Percentiles rank a stretch among this genome's conserved stretches.
Conservation (phyloP, 2,329 filamentous ascomycete species). For the Colletotrichum eleusines region DNA sequence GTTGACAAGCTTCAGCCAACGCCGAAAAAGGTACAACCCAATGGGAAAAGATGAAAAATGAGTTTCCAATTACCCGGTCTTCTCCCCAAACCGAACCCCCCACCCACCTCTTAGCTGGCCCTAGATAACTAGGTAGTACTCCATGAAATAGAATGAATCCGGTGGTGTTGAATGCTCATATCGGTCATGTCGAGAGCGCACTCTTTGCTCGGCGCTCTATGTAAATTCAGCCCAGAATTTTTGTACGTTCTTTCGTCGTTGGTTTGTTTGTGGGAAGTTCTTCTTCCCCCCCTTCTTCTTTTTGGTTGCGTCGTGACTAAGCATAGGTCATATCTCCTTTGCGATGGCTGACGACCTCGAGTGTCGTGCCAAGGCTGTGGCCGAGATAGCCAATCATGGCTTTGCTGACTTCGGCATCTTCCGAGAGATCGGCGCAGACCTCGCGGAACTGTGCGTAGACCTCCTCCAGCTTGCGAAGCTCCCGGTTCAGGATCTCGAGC, state of each 20-base stretch:
- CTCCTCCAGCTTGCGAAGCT: slow-evolving; percentile 61
- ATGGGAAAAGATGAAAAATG: not conserved
- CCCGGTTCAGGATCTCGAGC: slow-evolving; percentile 61
- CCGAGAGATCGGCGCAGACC: slow-evolving; percentile 54
- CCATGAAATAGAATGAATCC: not conserved
- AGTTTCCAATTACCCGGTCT: not conserved
- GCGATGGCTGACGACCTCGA: slow-evolving; percentile 56
- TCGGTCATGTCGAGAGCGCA: slow-evolving; percentile 31
- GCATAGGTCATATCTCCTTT: slow-evolving; percentile 50
- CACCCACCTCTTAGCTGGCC: not conserved
- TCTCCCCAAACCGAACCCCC: not conserved
- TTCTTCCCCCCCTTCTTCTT: not conserved
- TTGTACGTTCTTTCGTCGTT: slow-evolving; percentile 5
- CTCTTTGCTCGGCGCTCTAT: not conserved
- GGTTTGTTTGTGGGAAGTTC: not conserved
- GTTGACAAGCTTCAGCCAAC: not conserved
- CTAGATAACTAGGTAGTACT: not conserved
- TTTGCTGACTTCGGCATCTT: slow-evolving; percentile 58
- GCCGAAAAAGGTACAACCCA: not conserved
- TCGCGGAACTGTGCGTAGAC: slow-evolving; percentile 60
- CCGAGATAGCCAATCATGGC: slow-evolving; percentile 61
- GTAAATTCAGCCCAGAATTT: not conserved
- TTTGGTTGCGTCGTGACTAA: slow-evolving; percentile 29
- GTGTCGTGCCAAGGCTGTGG: slow-evolving; percentile 56
- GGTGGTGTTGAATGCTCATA: slow-evolving; percentile 31